These are phyloP conservation scores for Cucurbita pepo DNA, from an alignment of 306 rosid genomes.

Conservation along the genomic window DNA sequence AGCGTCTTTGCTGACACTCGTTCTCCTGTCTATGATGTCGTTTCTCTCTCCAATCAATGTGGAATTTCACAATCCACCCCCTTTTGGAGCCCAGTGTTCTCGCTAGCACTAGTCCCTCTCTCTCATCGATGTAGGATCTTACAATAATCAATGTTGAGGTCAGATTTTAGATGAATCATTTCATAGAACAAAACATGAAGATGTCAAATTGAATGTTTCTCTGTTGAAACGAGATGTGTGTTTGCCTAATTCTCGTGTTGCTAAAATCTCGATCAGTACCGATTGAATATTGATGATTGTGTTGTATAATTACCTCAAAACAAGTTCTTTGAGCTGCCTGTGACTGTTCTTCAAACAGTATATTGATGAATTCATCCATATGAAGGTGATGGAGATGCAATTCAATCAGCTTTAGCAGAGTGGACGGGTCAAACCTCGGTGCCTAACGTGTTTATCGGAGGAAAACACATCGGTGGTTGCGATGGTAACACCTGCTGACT, in stretches of 20 bases:
- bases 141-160: background rate
- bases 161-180: background rate
- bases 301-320: background rate
- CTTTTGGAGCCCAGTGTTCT: no score
- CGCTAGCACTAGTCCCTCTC: no score
- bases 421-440: conserved; percentile 39
- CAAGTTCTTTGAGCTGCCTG: background rate
- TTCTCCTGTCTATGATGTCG: no score
- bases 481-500: conserved; percentile 14
- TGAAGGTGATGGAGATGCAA: conserved; percentile 44
- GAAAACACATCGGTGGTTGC: conserved; percentile 41
- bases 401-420: conserved; percentile 46
- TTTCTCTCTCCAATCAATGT: no score
- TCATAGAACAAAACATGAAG: background rate
- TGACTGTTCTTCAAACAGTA: background rate
- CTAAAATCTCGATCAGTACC: background rate
- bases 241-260: background rate
- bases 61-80: no score
- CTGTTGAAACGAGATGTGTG: background rate
- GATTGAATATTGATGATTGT: background rate
- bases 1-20: no score
- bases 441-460: conserved; percentile 70
- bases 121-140: no score
- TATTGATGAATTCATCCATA: background rate
- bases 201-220: background rate